These are phyloP conservation scores for Schizopora paradoxa DNA, from an alignment of 1,284 basidiomycete species.

Conservation along the genomic window DNA sequence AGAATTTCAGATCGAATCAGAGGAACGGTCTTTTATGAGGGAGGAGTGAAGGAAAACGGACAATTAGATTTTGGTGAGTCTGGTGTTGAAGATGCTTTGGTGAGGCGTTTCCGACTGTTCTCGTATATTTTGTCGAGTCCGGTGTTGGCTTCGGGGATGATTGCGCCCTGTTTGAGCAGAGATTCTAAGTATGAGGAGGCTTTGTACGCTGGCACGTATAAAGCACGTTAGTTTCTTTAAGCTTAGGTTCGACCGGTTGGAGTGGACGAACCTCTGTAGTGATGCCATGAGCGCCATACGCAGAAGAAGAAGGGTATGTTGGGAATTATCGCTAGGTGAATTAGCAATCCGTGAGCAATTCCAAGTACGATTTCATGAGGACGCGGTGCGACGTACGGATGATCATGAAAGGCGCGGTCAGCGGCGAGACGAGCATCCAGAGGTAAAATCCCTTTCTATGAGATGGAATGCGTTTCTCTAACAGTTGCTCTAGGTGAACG, in stretches of 20 bases:
- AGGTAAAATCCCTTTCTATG: constrained; percentile 61
- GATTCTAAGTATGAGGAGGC: constrained; percentile 63
- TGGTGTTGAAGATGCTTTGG: no score
- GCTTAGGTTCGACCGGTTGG: no score
- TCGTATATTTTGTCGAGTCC: constrained; percentile 57
- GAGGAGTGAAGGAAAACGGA: no score
- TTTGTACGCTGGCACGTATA: constrained; percentile 50
- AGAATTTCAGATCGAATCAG: not conserved
- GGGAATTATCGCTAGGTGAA: constrained; percentile 60
- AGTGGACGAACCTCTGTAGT: constrained; percentile 65
- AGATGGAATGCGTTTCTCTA: constrained; percentile 50
- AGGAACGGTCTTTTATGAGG: not conserved
- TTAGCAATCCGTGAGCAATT: constrained; percentile 5
- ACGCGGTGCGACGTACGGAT: constrained; percentile 49
- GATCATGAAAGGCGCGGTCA: constrained; percentile 68
- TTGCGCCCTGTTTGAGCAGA: constrained; percentile 48
- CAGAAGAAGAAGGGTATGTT: constrained; percentile 84
- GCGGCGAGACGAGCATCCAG: constrained; percentile 59
- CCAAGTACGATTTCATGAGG: constrained; percentile 1
- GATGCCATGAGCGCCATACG: constrained; percentile 77
- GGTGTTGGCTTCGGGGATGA: constrained; percentile 48
- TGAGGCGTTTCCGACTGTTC: constrained; percentile 26
- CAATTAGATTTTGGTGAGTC: no score
- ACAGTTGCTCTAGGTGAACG: constrained; percentile 45
- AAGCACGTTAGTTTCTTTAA: no score